phyloP scores from a whole-genome alignment of 306 rosid species.

The Trifolium fragiferum region DNA sequence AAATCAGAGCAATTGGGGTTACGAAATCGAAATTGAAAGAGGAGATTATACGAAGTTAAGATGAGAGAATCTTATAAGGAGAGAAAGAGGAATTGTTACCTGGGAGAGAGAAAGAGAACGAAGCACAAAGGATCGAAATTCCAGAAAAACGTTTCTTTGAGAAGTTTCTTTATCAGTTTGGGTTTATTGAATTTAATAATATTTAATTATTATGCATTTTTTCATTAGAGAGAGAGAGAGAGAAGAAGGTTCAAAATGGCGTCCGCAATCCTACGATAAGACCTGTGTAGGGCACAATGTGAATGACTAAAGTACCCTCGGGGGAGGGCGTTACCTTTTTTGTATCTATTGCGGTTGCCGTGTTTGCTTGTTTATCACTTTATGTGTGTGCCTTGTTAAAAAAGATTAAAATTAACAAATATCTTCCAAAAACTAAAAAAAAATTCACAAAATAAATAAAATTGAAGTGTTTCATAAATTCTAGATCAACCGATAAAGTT shows the following conservation, averaged over 20 bases:
- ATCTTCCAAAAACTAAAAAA: too few species aligned
- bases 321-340: neutral
- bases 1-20: neutral
- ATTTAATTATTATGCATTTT: neutral
- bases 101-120: slow-evolving; percentile 45
- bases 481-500: too few species aligned
- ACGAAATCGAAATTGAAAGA: slow-evolving; percentile 20
- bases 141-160: slow-evolving; percentile 40
- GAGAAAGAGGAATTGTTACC: slow-evolving; percentile 38
- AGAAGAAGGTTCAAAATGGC: slow-evolving; percentile 39
- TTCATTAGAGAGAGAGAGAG: too few species aligned
- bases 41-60: slow-evolving; percentile 6
- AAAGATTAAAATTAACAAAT: too few species aligned
- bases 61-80: slow-evolving; percentile 25
- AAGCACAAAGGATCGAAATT: slow-evolving; percentile 35
- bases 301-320: slow-evolving; percentile 41
- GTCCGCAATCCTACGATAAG: slow-evolving; percentile 34
- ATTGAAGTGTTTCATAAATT: too few species aligned
- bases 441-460: too few species aligned
- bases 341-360: neutral
- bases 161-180: slow-evolving; percentile 17
- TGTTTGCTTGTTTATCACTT: too few species aligned
- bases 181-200: neutral
- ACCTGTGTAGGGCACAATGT: neutral
- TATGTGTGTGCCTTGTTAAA: neutral